Evolutionary conservation across 495 filamentous ascomycete species (phyloP).

Genomic region (Corynascus novoguineensis): DNA sequence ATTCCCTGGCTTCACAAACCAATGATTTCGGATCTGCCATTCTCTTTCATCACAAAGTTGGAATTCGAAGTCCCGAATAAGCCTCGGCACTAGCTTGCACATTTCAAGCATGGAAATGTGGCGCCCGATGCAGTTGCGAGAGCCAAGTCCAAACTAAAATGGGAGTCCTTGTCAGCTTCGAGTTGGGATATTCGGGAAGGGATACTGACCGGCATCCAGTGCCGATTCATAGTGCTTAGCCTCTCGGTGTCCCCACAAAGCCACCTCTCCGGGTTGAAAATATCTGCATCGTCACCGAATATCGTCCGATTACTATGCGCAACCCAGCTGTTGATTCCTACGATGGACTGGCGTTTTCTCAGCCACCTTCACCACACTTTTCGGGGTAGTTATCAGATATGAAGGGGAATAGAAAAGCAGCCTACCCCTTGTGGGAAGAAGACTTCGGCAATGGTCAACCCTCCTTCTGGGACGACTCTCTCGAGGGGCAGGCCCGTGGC

Average conservation of each 20-base stretch:
- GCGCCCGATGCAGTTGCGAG: constrained; percentile 60
- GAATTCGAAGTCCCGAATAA: constrained; percentile 52
- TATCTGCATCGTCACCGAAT: constrained; percentile 41
- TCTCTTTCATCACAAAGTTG: too few relatives aligned
- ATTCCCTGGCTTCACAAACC: too few relatives aligned
- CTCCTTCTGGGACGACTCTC: constrained; percentile 51
- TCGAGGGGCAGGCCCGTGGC: constrained; percentile 49
- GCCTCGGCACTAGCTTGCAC: constrained; percentile 58
- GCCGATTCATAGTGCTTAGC: background rate
- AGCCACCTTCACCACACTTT: background rate
- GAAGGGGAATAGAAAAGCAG: background rate
- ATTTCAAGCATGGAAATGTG: constrained; percentile 61
- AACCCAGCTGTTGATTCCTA: constrained; percentile 54
- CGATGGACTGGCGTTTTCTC: constrained; percentile 15
- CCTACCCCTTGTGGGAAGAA: background rate
- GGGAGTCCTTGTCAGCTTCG: too few relatives aligned
- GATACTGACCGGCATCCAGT: constrained; percentile 21
- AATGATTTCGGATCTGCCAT: too few relatives aligned
- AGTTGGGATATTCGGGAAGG: background rate
- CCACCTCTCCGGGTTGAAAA: constrained; percentile 49
- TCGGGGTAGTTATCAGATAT: too few relatives aligned
- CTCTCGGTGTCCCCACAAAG: constrained; percentile 31
- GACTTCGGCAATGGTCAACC: constrained; percentile 46
- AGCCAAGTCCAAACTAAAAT: constrained; percentile 55
- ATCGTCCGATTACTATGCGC: constrained; percentile 43